A percentile compares a stretch with the other conserved stretches of the same genome.
These are phyloP conservation scores for Parietichytrium sp. DNA, from an alignment of 108 stramenopile species.

Conservation along the genomic window DNA sequence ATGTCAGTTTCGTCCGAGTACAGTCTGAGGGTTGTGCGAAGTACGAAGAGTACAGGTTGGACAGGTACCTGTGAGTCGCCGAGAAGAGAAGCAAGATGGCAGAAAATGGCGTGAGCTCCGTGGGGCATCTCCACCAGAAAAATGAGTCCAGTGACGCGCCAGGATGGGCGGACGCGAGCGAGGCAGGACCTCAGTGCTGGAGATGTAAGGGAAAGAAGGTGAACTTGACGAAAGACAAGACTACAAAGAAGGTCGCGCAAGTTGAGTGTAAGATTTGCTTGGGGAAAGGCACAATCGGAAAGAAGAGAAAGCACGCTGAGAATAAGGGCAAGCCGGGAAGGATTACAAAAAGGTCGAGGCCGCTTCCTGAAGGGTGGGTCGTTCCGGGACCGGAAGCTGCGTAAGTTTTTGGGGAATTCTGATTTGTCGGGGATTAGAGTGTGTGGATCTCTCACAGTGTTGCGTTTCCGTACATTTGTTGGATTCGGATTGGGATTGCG, in stretches of 20 bases:
- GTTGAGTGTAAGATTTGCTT: not conserved
- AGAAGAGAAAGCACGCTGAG: conserved; percentile 18
- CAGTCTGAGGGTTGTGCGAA: too few relatives aligned
- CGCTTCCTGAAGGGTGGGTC: conserved; percentile 6
- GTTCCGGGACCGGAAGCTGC: not conserved
- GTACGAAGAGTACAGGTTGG: too few relatives aligned
- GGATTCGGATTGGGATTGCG: not conserved
- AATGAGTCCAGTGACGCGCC: too few relatives aligned
- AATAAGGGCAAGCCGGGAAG: not conserved
- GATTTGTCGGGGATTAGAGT: not conserved
- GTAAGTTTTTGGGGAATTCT: not conserved
- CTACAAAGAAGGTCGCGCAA: not conserved
- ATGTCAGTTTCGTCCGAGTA: too few relatives aligned
- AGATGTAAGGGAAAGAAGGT: not conserved
- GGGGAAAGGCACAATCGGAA: not conserved
- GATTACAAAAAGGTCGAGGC: not conserved
- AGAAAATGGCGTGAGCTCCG: too few relatives aligned
- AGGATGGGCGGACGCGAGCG: not conserved
- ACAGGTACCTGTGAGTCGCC: too few relatives aligned
- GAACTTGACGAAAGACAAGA: conserved; percentile 15
- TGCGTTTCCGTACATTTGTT: not conserved
- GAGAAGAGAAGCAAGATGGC: too few relatives aligned
- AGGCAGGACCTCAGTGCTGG: conserved; percentile 3
- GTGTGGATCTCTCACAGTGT: not conserved
- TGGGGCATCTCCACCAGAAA: too few relatives aligned